Evolutionary conservation across 208 protist genomes (phyloP), one percentile per base, ranked within the genome.

Genomic region (Angomonas ambiguus): DNA sequence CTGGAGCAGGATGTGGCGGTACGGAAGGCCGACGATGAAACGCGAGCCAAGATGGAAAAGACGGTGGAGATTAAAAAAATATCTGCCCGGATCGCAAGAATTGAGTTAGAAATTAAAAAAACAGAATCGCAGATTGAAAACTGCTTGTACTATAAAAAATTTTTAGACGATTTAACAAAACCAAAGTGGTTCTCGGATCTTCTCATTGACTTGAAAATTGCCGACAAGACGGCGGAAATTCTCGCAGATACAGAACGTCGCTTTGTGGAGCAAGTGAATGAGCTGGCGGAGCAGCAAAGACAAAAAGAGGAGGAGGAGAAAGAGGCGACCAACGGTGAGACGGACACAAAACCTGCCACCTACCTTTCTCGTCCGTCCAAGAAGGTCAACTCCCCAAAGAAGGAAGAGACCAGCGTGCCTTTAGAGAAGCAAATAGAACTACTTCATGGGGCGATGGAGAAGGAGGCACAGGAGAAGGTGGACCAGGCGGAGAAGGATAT

Each of bases 1-100:
- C 73, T 95, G 11, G 91, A 98, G 62, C 94, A 97, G 49, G 95
- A 98, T 56, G 87, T 96, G 2, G 96, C 97, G 25, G 96, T 98
- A 33, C 92, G 93, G 31, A 87, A 90, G 28, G 95, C 94, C 0
- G 95, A 98, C 60, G 63, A 76, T 2, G 92, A 98, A 74, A 93
- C 91, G 28, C 95, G 94, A 63, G 82, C 77, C 4, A 97, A 97
- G 67, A 76, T 92, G 51, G 91, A 97, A 31, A 98, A 97, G 73
- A 83, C 91, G 34, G 77, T 92, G 16, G 95, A 98, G 62, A 98
- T 98, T 53, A 98, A 98, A 77, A 96, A 97, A 67, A 80, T 98
- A 1, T 97, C 94, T 6, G 91, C 90, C 13, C 85, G 88, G 28
- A 97, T 98, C 38, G 71, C 74, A 49, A 79, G 81, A 30, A 72